These are phyloP conservation scores for Guadua angustifolia DNA, from an alignment of 176 grass and related monocot species.

Conservation along the genomic window DNA sequence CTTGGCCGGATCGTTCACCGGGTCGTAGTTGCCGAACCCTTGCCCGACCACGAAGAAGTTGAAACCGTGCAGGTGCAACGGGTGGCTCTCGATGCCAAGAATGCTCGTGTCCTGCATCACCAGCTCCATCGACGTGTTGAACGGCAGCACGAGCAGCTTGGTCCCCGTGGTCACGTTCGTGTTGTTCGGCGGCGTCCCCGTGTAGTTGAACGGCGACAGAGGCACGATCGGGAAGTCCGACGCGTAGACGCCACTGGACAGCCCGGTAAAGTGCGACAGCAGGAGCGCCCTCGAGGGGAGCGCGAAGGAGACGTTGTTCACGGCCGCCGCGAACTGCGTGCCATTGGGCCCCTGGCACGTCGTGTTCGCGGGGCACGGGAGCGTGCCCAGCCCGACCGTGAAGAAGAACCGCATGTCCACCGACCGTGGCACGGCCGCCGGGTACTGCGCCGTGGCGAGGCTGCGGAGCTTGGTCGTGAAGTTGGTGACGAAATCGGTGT, in stretches of 20 bases:
- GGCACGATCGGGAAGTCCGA: slow-evolving; percentile 56
- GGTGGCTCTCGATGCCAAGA: slow-evolving; percentile 77
- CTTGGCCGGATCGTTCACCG: slow-evolving; percentile 47
- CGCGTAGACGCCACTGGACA: slow-evolving; percentile 50
- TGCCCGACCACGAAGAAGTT: slow-evolving; percentile 80
- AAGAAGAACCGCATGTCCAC: slow-evolving; percentile 64
- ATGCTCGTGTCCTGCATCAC: slow-evolving; percentile 84
- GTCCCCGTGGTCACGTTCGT: slow-evolving; percentile 54
- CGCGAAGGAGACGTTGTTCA: slow-evolving; percentile 73
- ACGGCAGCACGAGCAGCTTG: slow-evolving; percentile 55
- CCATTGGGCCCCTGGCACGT: slow-evolving; percentile 61
- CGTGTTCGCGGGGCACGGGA: slow-evolving; percentile 53
- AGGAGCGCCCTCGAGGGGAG: slow-evolving; percentile 58
- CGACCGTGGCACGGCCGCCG: slow-evolving; percentile 51
- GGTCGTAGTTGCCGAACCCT: slow-evolving; percentile 73
- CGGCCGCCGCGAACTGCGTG: slow-evolving; percentile 49
- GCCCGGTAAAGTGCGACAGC: slow-evolving; percentile 62
- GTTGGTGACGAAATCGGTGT: slow-evolving; percentile 54
- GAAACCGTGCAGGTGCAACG: slow-evolving; percentile 82
- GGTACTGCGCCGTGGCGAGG: slow-evolving; percentile 51
- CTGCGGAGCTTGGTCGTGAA: slow-evolving; percentile 62
- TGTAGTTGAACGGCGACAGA: slow-evolving; percentile 56
- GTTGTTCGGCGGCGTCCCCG: slow-evolving; percentile 67
- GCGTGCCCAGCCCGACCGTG: slow-evolving; percentile 62
- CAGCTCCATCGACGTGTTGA: slow-evolving; percentile 61